Conservation (phyloP, 495 filamentous ascomycete genomes). For the Trypethelium eluteriae region DNA sequence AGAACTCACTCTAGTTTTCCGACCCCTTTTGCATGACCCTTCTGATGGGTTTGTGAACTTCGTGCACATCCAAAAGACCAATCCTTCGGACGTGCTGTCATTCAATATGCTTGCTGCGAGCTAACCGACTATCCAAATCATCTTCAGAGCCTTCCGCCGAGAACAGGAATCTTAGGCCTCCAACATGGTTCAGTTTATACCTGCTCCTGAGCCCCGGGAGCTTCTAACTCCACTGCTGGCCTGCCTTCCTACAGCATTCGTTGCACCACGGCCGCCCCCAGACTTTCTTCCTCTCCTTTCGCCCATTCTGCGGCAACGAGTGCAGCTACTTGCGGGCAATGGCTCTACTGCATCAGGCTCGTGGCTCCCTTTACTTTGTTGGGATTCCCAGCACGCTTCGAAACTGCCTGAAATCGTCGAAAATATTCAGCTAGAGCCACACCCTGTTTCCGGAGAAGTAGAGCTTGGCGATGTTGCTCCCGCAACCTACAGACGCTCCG, state of each 20-base stretch:
- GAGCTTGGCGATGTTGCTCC: conserved; percentile 62
- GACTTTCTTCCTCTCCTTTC: conserved; percentile 75
- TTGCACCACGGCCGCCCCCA: conserved; percentile 67
- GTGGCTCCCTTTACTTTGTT: conserved; percentile 88
- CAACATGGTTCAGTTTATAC: conserved; percentile 38
- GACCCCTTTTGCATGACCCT: not conserved
- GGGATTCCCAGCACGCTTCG: conserved; percentile 61
- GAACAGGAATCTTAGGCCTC: not conserved
- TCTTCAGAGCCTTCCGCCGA: not conserved
- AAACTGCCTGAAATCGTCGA: conserved; percentile 58
- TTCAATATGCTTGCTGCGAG: not conserved
- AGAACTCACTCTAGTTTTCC: not conserved
- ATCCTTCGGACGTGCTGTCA: not conserved
- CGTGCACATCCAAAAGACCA: not conserved
- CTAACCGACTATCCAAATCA: not conserved
- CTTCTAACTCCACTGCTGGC: conserved; percentile 73
- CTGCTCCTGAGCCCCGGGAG: conserved; percentile 54
- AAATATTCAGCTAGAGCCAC: conserved; percentile 67
- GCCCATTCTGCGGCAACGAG: conserved; percentile 82
- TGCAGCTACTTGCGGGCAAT: conserved; percentile 56
- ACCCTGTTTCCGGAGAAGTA: conserved; percentile 87
- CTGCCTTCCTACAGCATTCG: conserved; percentile 74
- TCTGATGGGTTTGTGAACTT: not conserved
- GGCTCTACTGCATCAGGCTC: conserved; percentile 56
- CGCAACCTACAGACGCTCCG: conserved; percentile 61